Evolutionary conservation across 2,329 filamentous ascomycete genomes (phyloP).

Genomic region (Talaromyces sp.): DNA sequence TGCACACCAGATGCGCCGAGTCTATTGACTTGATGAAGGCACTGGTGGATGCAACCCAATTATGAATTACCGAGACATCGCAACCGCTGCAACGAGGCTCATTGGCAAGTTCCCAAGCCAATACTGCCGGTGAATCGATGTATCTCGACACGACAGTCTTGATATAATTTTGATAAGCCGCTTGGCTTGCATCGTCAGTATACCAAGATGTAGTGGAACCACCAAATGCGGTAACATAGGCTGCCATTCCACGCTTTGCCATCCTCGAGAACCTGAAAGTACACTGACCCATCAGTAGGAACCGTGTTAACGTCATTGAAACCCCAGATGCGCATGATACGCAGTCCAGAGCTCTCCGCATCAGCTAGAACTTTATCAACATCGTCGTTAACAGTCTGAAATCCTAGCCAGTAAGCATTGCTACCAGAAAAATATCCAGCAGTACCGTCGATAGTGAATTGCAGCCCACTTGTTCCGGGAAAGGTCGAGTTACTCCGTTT

Average conservation of each 20-base stretch:
- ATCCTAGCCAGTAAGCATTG: constrained; percentile 50
- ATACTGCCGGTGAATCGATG: constrained; percentile 53
- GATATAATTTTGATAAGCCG: constrained; percentile 59
- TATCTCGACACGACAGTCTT: constrained; percentile 56
- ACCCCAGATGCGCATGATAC: constrained; percentile 50
- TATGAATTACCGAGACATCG: constrained; percentile 50
- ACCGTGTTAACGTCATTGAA: constrained; percentile 46
- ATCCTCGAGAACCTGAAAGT: constrained; percentile 36
- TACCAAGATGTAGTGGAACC: constrained; percentile 53
- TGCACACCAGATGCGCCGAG: constrained; percentile 54
- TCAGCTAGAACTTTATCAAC: constrained; percentile 38
- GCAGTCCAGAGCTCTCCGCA: constrained; percentile 37
- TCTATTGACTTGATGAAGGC: constrained; percentile 61
- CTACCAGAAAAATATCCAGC: constrained; percentile 44
- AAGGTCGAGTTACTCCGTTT: constrained; percentile 12
- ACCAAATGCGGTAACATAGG: constrained; percentile 53
- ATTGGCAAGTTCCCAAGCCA: constrained; percentile 65
- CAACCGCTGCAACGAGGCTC: constrained; percentile 61
- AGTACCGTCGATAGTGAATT: constrained; percentile 36
- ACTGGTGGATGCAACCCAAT: constrained; percentile 55
- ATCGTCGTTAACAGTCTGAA: constrained; percentile 45
- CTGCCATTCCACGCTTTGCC: constrained; percentile 48
- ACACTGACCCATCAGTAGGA: constrained; percentile 40
- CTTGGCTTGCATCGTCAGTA: constrained; percentile 48
- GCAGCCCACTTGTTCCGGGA: constrained; percentile 18